Base-by-base conservation (phyloP, 1,284 basidiomycete species). In the Sparassis latifolia region DNA sequence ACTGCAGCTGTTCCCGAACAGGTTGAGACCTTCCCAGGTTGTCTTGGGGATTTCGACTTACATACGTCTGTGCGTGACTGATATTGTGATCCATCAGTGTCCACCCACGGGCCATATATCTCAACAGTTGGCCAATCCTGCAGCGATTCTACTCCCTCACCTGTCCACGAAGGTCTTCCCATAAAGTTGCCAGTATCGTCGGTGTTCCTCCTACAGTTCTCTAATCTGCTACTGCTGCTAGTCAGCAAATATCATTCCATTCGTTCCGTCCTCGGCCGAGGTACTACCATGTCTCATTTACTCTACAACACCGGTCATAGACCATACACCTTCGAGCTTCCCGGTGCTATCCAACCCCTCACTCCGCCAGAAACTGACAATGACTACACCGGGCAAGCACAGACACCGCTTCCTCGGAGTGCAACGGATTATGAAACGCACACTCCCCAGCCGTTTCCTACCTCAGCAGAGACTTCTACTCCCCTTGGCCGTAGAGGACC, bases 301-400 rank as follows among this genome's bases (percentile, higher is more conserved):
- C 71, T 73, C 30, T 65, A 71, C 27, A 72, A 73, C 38, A 72
- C 69, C 10, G 76, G 75, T 57, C 71, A 75, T 56, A 74, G 73
- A 58, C 72, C 77, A 33, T 70, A 75, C 33, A 70, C 73, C 39
- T 76, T 76, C 62, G 70, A 77, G 53, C 72, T 78, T 55, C 70
- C 75, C 39, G 72, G 71, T 44, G 68, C 65, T 30, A 58, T 57
- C 4, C 65, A 69, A 51, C 73, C 75, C 10, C 69, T 73, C 38
- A 81, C 74, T 48, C 78, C 80, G 42, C 76, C 79, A 33, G 82
- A 84, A 47, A 79, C 77, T 4, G 75, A 77, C 51, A 62, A 68
- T 42, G 77, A 78, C 48, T 53, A 61, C 49, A 52, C 56, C 49
- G 53, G 44, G 28, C 28, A 54, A 57, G 37, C 45, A 41, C n/a